Percentiles rank a stretch among this genome's conserved stretches.
phyloP scores from a whole-genome alignment of 495 filamentous ascomycete genomes.

The Penicillium samsonianum region DNA sequence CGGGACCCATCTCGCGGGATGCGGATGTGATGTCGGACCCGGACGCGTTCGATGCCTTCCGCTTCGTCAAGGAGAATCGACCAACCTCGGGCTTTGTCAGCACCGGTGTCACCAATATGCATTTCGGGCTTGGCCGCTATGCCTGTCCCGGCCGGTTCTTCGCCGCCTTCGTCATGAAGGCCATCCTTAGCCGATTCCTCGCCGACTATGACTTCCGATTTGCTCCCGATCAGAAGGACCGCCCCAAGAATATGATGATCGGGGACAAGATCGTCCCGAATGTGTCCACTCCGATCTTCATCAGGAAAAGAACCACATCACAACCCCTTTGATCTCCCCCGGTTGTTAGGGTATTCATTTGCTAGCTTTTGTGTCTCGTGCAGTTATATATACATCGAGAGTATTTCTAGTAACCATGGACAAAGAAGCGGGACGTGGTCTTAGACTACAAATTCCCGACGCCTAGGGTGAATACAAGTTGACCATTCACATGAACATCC shows the following conservation, averaged over 20 bases:
- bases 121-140: conserved; percentile 34
- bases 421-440: background rate
- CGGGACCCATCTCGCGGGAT: conserved; percentile 21
- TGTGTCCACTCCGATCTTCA: conserved; percentile 4
- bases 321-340: background rate
- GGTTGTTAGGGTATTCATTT: conserved; percentile 4
- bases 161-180: conserved; percentile 51
- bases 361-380: conserved; percentile 1
- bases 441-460: conserved; percentile 1
- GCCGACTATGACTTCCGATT: conserved; percentile 33
- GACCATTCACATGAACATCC: background rate
- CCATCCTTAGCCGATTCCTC: conserved; percentile 44
- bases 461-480: conserved; percentile 3
- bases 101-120: conserved; percentile 6
- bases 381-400: background rate
- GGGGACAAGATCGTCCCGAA: conserved; percentile 3
- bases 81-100: conserved; percentile 11
- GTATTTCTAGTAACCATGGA: conserved; percentile 1
- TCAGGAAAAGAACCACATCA: conserved; percentile 4
- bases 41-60: conserved; percentile 36
- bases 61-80: conserved; percentile 28
- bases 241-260: conserved; percentile 1
- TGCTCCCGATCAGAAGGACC: conserved; percentile 1
- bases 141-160: conserved; percentile 55
- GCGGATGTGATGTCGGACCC: conserved; percentile 33